A percentile compares a stretch with the other conserved stretches of the same genome.
Conservation (phyloP, 2,329 filamentous ascomycete species). For the Cercospora zeae-maydis region DNA sequence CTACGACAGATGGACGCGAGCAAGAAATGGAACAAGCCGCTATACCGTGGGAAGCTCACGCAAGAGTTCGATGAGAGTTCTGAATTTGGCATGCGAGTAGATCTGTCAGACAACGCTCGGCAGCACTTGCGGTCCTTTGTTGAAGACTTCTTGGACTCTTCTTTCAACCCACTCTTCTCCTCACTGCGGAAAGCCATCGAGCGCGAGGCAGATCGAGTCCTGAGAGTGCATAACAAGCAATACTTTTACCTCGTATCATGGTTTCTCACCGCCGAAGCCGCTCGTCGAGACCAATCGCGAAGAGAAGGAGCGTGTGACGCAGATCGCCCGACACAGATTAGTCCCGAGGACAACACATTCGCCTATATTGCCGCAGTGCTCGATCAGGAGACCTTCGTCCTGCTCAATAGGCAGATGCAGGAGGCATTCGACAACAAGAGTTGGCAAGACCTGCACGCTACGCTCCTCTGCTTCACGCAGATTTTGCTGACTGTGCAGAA, state of each 20-base stretch:
- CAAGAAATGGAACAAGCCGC: conserved; percentile 86
- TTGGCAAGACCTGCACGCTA: conserved; percentile 81
- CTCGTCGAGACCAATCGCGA: conserved; percentile 54
- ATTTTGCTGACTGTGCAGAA: conserved; percentile 83
- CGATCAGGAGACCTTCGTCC: conserved; percentile 92
- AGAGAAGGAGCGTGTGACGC: conserved; percentile 43
- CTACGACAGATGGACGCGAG: conserved; percentile 84
- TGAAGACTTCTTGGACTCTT: conserved; percentile 88
- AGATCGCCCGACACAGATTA: conserved; percentile 36
- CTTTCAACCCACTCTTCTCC: conserved; percentile 83
- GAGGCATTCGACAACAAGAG: conserved; percentile 74
- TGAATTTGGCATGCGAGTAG: conserved; percentile 71
- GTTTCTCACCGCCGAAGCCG: conserved; percentile 79
- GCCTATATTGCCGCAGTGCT: conserved; percentile 83
- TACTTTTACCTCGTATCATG: conserved; percentile 91
- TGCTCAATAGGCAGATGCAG: conserved; percentile 79
- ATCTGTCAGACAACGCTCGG: conserved; percentile 70
- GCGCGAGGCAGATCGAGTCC: conserved; percentile 75
- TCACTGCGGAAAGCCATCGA: conserved; percentile 87
- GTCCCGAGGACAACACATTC: conserved; percentile 67
- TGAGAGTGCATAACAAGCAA: conserved; percentile 71
- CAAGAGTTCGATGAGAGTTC: conserved; percentile 53
- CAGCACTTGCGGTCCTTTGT: conserved; percentile 76
- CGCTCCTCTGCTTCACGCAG: conserved; percentile 92
- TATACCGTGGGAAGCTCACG: conserved; percentile 46